These are phyloP conservation scores for Opeltia flavorubescens DNA, from an alignment of 495 filamentous ascomycete species.

Conservation along the genomic window DNA sequence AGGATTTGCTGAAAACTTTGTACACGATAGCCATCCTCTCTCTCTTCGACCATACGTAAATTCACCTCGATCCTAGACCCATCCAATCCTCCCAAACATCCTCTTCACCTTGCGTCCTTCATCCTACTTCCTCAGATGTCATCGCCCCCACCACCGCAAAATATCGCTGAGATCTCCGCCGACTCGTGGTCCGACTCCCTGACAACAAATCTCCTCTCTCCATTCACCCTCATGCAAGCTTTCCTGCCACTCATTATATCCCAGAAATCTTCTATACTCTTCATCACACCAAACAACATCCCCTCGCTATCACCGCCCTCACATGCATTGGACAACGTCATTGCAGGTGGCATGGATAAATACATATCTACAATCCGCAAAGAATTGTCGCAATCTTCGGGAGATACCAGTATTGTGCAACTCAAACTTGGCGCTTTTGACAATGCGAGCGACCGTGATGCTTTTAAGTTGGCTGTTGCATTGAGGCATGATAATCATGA, in stretches of 20 bases:
- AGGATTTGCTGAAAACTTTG: constrained; percentile 20
- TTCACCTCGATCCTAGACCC: constrained; percentile 55
- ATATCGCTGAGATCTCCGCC: constrained; percentile 68
- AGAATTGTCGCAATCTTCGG: constrained; percentile 44
- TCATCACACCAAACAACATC: constrained; percentile 76
- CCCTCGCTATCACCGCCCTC: constrained; percentile 70
- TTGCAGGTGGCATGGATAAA: constrained; percentile 64
- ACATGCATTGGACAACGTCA: constrained; percentile 66
- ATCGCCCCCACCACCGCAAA: constrained; percentile 48
- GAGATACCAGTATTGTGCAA: constrained; percentile 65
- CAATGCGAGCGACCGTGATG: constrained; percentile 20
- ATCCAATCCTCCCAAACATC: constrained; percentile 56
- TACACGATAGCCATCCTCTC: constrained; percentile 47
- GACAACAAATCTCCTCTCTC: constrained; percentile 84
- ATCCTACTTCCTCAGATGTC: constrained; percentile 49
- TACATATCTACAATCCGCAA: constrained; percentile 61
- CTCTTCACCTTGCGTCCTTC: constrained; percentile 59
- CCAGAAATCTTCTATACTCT: constrained; percentile 45
- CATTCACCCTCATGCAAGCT: constrained; percentile 70
- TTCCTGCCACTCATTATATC: constrained; percentile 67
- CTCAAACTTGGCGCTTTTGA: constrained; percentile 84
- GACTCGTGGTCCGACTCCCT: constrained; percentile 76
- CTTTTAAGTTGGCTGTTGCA: neutral
- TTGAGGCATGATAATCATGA: constrained; percentile 7
- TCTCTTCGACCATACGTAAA: constrained; percentile 27